phyloP scores from a whole-genome alignment of 345 rosid genomes.

The Sonneratia caseolaris region DNA sequence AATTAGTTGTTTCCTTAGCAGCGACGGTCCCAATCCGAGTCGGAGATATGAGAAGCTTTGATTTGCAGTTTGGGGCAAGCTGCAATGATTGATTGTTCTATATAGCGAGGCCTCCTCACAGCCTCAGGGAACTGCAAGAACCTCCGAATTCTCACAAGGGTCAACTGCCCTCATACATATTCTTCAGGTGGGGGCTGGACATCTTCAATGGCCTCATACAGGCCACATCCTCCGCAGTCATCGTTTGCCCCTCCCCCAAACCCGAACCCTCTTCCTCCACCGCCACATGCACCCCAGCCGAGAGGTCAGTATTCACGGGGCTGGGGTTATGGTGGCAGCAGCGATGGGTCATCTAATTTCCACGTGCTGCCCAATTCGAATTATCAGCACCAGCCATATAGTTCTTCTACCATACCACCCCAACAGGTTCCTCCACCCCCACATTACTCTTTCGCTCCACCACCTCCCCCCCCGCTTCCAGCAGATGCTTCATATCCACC shows the following conservation, averaged over 20 bases:
- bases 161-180: neutral
- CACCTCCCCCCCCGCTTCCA: slow-evolving; percentile 53
- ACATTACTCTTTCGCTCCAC: slow-evolving; percentile 50
- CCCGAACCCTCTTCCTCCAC: slow-evolving; percentile 21
- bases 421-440: slow-evolving; percentile 58
- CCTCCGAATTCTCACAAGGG: neutral
- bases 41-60: neutral
- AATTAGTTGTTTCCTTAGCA: neutral
- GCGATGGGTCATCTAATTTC: slow-evolving; percentile 16
- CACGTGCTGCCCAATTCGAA: slow-evolving; percentile 18
- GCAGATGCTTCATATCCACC: slow-evolving; percentile 49
- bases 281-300: slow-evolving; percentile 25
- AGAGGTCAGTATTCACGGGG: slow-evolving; percentile 25
- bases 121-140: neutral
- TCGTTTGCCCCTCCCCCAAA: slow-evolving; percentile 19
- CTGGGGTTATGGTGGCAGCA: slow-evolving; percentile 18
- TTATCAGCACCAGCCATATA: slow-evolving; percentile 20
- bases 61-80: neutral
- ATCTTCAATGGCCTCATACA: slow-evolving; percentile 34
- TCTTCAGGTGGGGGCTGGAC: neutral
- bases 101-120: neutral
- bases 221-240: slow-evolving; percentile 42
- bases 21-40: neutral
- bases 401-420: slow-evolving; percentile 24
- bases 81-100: neutral